phyloP scores from a whole-genome alignment of 1,139 yeast species.

The Petasospora rhodanensis region DNA sequence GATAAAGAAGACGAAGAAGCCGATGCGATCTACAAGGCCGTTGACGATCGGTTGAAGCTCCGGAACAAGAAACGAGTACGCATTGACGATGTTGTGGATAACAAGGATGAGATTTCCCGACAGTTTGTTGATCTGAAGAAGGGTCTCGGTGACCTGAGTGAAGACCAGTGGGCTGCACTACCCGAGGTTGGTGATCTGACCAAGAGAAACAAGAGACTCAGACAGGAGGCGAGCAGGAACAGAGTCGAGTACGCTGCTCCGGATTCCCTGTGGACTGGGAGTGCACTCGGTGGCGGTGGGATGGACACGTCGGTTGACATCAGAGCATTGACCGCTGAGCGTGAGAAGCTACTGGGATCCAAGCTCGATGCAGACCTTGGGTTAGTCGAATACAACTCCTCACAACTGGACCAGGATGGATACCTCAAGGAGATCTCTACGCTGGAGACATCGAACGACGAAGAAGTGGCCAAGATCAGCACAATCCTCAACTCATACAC shows the following conservation, averaged over 20 bases:
- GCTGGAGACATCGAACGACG: slow-evolving; percentile 26
- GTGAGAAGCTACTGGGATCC: slow-evolving; percentile 30
- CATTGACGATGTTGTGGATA: slow-evolving; percentile 27
- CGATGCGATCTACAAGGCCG: slow-evolving; percentile 57
- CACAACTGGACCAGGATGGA: slow-evolving; percentile 32
- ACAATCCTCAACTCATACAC: slow-evolving; percentile 63
- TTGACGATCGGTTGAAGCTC: slow-evolving; percentile 53
- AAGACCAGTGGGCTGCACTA: slow-evolving; percentile 71
- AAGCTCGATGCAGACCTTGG: slow-evolving; percentile 33
- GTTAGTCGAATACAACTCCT: slow-evolving; percentile 16
- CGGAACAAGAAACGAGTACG: slow-evolving; percentile 34
- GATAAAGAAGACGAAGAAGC: slow-evolving; percentile 74
- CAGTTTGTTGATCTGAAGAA: slow-evolving; percentile 61
- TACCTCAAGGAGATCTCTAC: slow-evolving; percentile 35
- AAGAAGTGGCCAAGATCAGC: slow-evolving; percentile 56
- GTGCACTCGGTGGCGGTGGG: slow-evolving; percentile 23
- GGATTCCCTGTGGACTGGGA: slow-evolving; percentile 54
- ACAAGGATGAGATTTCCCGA: slow-evolving; percentile 32
- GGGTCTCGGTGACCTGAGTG: slow-evolving; percentile 53
- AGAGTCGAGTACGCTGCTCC: slow-evolving; percentile 82
- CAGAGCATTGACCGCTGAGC: slow-evolving; percentile 32
- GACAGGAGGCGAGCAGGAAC: slow-evolving; percentile 59
- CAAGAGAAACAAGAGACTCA: slow-evolving; percentile 64
- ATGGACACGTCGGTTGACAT: slow-evolving; percentile 28
- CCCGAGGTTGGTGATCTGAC: slow-evolving; percentile 94